A percentile compares a stretch with the other conserved stretches of the same genome.
These are phyloP conservation scores for Geranium brycei DNA, from an alignment of 345 rosid genomes.

Conservation along the genomic window DNA sequence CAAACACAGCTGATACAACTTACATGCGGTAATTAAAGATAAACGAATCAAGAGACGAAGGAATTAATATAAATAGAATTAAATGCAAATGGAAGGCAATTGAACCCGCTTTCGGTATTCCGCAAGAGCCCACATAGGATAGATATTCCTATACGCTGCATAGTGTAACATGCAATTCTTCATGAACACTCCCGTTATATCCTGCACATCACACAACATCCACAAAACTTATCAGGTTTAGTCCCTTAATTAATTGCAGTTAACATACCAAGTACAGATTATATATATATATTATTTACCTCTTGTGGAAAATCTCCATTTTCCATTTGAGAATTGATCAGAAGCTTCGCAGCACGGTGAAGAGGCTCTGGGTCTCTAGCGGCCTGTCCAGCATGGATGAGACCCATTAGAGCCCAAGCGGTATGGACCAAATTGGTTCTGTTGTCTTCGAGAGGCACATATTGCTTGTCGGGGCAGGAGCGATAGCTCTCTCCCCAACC, in stretches of 20 bases:
- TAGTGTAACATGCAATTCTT: slow-evolving; percentile 74
- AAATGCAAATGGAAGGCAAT: slow-evolving; percentile 3
- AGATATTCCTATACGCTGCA: slow-evolving; percentile 58
- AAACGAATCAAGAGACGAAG: too few relatives aligned
- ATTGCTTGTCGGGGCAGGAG: slow-evolving; percentile 37
- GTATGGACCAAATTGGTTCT: slow-evolving; percentile 47
- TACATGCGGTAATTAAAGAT: too few relatives aligned
- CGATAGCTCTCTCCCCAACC: slow-evolving; percentile 58
- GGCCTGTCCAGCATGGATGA: slow-evolving; percentile 47
- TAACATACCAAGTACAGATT: background rate
- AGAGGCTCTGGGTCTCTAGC: slow-evolving; percentile 28
- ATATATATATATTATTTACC: slow-evolving; percentile 7
- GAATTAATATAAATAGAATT: too few relatives aligned
- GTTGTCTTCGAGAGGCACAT: slow-evolving; percentile 30
- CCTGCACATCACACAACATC: slow-evolving; percentile 21
- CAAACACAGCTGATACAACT: too few relatives aligned
- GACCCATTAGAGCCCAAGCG: slow-evolving; percentile 35
- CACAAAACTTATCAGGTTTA: background rate
- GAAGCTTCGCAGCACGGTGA: slow-evolving; percentile 26
- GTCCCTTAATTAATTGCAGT: too few relatives aligned
- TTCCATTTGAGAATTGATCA: slow-evolving; percentile 27
- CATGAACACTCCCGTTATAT: slow-evolving; percentile 63
- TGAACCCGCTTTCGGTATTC: slow-evolving; percentile 41
- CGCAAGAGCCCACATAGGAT: slow-evolving; percentile 60
- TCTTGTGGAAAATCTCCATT: slow-evolving; percentile 39